Percentiles rank a stretch among this genome's conserved stretches.
Conservation (phyloP, 73 alveolate genomes). For the Paramecium primaurelia region DNA sequence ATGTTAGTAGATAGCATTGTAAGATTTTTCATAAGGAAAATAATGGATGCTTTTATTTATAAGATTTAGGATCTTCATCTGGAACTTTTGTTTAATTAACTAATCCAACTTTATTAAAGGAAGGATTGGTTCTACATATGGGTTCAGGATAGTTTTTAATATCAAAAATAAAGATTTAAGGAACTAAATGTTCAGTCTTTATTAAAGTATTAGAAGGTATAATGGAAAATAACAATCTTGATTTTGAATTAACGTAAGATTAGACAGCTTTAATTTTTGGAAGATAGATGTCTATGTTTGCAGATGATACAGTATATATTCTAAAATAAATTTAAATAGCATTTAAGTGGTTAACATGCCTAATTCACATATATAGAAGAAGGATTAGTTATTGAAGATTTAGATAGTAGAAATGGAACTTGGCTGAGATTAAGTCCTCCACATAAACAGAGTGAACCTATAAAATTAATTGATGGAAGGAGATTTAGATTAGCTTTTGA, state of each 20-base stretch:
- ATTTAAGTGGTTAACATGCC: neutral
- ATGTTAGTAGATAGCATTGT: neutral
- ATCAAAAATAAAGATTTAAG: neutral
- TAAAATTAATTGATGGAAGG: neutral
- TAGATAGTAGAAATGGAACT: neutral
- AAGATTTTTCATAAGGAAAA: neutral
- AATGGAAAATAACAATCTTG: neutral
- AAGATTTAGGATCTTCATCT: slow-evolving; percentile 17
- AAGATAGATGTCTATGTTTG: neutral
- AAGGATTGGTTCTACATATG: neutral
- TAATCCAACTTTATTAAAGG: neutral
- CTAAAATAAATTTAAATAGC: neutral
- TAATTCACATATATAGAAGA: neutral
- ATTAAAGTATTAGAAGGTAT: neutral
- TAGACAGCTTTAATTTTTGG: slow-evolving; percentile 25
- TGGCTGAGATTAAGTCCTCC: slow-evolving; percentile 8
- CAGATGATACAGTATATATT: neutral
- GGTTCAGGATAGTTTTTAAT: neutral
- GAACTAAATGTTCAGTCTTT: neutral
- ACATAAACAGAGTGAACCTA: neutral
- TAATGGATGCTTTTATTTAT: neutral
- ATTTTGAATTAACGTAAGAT: neutral
- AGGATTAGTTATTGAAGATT: neutral
- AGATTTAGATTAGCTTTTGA: slow-evolving; percentile 14
- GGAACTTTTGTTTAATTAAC: neutral